phyloP scores from a whole-genome alignment of 345 rosid genomes.

The Mangifera indica region DNA sequence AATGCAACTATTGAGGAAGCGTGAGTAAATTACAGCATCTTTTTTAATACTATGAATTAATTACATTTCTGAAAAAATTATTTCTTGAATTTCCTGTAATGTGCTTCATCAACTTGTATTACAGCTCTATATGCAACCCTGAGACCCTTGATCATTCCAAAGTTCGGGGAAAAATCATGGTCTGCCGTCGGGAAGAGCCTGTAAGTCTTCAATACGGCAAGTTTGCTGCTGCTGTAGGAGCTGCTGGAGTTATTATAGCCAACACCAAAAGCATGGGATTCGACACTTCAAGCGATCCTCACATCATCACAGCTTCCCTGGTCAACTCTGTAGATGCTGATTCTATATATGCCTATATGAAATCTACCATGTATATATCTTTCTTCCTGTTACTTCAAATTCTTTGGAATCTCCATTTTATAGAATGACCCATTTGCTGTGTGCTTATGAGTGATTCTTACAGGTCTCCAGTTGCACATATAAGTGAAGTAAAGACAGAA shows the following conservation, averaged over 20 bases:
- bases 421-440: background rate
- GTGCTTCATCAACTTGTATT: background rate
- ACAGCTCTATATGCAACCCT: slow-evolving; percentile 39
- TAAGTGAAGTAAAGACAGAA: slow-evolving; percentile 15
- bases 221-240: slow-evolving; percentile 41
- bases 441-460: background rate
- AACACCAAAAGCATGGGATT: slow-evolving; percentile 23
- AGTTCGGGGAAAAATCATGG: slow-evolving; percentile 62
- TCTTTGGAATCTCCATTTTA: background rate
- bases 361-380: slow-evolving; percentile 37
- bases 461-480: slow-evolving; percentile 37
- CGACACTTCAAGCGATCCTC: slow-evolving; percentile 37
- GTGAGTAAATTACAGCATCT: slow-evolving; percentile 36
- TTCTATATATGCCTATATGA: slow-evolving; percentile 36
- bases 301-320: slow-evolving; percentile 50
- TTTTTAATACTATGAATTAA: background rate
- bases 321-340: slow-evolving; percentile 37
- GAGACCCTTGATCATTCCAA: slow-evolving; percentile 50
- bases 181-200: slow-evolving; percentile 35
- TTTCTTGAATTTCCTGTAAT: background rate
- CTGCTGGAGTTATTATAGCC: slow-evolving; percentile 50
- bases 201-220: slow-evolving; percentile 35
- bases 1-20: slow-evolving; percentile 31
- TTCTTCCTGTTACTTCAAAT: background rate
- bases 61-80: background rate